These are phyloP conservation scores for Fusarium verticillioides DNA, from an alignment of 2,329 filamentous ascomycete genomes.

Conservation along the genomic window DNA sequence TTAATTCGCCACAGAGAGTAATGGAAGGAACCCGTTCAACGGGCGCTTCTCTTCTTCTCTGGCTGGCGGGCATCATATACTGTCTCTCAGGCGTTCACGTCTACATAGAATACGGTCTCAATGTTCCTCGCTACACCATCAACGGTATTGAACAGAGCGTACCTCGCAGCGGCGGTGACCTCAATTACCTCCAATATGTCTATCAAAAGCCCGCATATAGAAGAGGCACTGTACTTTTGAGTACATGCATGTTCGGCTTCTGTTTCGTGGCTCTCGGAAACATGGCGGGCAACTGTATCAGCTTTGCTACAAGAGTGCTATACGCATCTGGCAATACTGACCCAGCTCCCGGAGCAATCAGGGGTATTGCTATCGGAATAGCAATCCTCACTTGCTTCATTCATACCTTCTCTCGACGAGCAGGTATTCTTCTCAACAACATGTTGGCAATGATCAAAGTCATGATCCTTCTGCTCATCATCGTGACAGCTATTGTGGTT, in stretches of 20 bases:
- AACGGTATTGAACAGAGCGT: constrained; percentile 54
- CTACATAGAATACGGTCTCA: constrained; percentile 59
- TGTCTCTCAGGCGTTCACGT: constrained; percentile 51
- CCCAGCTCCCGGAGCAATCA: constrained; percentile 49
- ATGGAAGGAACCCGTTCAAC: constrained; percentile 49
- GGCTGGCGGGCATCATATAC: constrained; percentile 54
- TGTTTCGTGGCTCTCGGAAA: constrained; percentile 60
- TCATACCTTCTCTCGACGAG: constrained; percentile 59
- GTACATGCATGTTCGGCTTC: constrained; percentile 58
- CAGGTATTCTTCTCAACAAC: constrained; percentile 64
- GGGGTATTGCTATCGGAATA: constrained; percentile 59
- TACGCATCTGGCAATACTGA: constrained; percentile 47
- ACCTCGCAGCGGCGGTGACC: constrained; percentile 58
- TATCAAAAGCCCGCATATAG: constrained; percentile 52
- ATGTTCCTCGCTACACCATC: constrained; percentile 56
- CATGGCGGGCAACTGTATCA: constrained; percentile 60
- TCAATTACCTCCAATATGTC: constrained; percentile 62
- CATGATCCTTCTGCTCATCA: constrained; percentile 58
- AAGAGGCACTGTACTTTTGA: constrained; percentile 51
- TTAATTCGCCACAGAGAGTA: constrained; percentile 49
- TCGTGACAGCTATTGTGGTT: constrained; percentile 49
- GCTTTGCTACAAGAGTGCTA: constrained; percentile 56
- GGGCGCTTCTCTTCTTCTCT: constrained; percentile 53
- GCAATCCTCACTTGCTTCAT: constrained; percentile 58
- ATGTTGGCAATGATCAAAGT: constrained; percentile 62